Conservation (phyloP, 495 filamentous ascomycete genomes). For the Cladorrhinum samala region DNA sequence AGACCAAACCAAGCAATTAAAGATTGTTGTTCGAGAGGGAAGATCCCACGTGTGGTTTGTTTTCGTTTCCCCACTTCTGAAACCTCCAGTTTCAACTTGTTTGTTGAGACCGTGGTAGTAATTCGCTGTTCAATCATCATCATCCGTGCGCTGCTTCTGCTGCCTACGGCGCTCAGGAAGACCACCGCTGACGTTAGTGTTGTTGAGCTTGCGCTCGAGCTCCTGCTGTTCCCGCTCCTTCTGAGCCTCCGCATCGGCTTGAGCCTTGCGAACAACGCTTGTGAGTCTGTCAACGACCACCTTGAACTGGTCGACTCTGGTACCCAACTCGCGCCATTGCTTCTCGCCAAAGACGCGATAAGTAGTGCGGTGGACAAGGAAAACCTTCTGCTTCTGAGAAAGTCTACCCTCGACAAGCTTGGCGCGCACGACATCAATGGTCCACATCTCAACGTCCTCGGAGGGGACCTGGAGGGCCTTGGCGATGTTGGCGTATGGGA, state of each 20-base stretch:
- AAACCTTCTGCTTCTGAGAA: constrained; percentile 81
- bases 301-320: constrained; percentile 84
- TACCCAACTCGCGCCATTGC: constrained; percentile 93
- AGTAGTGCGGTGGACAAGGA: constrained; percentile 88
- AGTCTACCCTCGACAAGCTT: constrained; percentile 92
- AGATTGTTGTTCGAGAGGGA: not conserved
- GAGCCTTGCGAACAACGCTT: constrained; percentile 66
- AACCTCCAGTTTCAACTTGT: constrained; percentile 2
- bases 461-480: constrained; percentile 71
- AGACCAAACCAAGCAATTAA: constrained; percentile 12
- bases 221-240: constrained; percentile 55
- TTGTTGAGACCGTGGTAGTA: not conserved
- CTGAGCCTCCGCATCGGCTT: constrained; percentile 56
- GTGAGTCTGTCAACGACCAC: constrained; percentile 67
- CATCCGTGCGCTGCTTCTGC: constrained; percentile 38
- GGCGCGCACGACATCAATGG: constrained; percentile 94
- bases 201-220: constrained; percentile 50
- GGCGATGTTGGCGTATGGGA: constrained; percentile 78
- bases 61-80: constrained; percentile 1
- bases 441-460: constrained; percentile 93
- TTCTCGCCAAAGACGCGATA: constrained; percentile 96
- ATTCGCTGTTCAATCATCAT: constrained; percentile 41
- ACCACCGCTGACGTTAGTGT: constrained; percentile 32
- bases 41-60: not conserved
- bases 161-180: constrained; percentile 18